phyloP scores from a whole-genome alignment of 495 filamentous ascomycete species.

The Trichoderma parareesei region DNA sequence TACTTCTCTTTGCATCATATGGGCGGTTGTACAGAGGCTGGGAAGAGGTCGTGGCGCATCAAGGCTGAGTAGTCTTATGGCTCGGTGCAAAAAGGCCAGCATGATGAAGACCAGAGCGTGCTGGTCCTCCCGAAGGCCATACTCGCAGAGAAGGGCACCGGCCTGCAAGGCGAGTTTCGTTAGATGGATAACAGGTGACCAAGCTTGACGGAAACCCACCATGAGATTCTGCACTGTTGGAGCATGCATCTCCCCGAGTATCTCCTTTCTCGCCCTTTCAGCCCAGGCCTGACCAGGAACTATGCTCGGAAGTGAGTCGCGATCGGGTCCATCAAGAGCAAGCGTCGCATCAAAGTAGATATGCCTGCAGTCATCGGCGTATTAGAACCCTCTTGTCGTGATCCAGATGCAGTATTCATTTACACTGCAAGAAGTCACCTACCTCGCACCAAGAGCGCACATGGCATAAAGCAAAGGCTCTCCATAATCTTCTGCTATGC shows the following conservation, averaged over 20 bases:
- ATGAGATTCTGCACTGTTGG: slow-evolving; percentile 1
- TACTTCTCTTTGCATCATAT: not conserved
- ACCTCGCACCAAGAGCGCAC: slow-evolving; percentile 5
- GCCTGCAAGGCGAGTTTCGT: not conserved
- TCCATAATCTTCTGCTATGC: not conserved
- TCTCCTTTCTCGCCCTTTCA: slow-evolving; percentile 1
- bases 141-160: not conserved
- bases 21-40: not conserved
- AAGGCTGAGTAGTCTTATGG: not conserved
- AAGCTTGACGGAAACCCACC: not conserved
- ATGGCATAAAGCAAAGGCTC: not conserved
- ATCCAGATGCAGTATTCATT: not conserved
- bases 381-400: not conserved
- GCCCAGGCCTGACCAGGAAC: not conserved
- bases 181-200: not conserved
- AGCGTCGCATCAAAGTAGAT: slow-evolving; percentile 1
- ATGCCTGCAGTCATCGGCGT: not conserved
- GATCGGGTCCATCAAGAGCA: not conserved
- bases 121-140: slow-evolving; percentile 4
- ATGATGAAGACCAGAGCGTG: slow-evolving; percentile 5
- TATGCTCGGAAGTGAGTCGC: not conserved
- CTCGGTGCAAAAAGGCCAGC: slow-evolving; percentile 7
- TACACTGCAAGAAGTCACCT: not conserved
- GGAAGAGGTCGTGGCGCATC: not conserved
- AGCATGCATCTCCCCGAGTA: slow-evolving; percentile 1